These are phyloP conservation scores for Oryza coarctata DNA, from an alignment of 176 grass and related monocot species.

Conservation along the genomic window DNA sequence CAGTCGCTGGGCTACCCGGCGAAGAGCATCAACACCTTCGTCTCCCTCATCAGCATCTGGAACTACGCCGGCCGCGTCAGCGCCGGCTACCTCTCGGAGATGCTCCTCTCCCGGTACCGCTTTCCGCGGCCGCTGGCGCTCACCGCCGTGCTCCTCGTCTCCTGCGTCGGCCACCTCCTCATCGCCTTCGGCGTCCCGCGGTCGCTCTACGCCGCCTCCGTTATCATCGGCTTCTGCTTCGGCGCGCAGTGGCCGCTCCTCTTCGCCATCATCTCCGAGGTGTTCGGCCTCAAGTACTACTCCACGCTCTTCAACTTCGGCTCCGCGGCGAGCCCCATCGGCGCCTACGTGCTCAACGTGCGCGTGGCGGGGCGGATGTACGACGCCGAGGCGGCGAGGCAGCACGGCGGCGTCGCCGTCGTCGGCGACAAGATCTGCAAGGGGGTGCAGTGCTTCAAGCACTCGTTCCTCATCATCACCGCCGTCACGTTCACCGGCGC, in stretches of 20 bases:
- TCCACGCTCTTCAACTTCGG: slow-evolving; percentile 94
- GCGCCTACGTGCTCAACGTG: slow-evolving; percentile 61
- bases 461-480: slow-evolving; percentile 40
- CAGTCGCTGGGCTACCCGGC: slow-evolving; percentile 71
- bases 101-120: slow-evolving; percentile 58
- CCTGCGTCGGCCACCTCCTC: slow-evolving; percentile 79
- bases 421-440: slow-evolving; percentile 36
- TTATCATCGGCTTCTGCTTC: slow-evolving; percentile 89
- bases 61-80: slow-evolving; percentile 88
- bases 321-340: slow-evolving; percentile 67
- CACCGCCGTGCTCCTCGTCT: slow-evolving; percentile 60
- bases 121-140: slow-evolving; percentile 69
- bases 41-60: slow-evolving; percentile 91
- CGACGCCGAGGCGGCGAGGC: slow-evolving; percentile 42
- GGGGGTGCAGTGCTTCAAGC: slow-evolving; percentile 42
- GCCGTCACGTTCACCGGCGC: slow-evolving; percentile 28
- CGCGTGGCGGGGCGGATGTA: slow-evolving; percentile 51
- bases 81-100: slow-evolving; percentile 69
- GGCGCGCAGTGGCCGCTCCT: slow-evolving; percentile 88
- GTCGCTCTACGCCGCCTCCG: slow-evolving; percentile 68
- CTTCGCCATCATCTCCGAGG: slow-evolving; percentile 90
- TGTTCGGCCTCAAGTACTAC: slow-evolving; percentile 95
- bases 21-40: slow-evolving; percentile 81
- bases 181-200: slow-evolving; percentile 71
- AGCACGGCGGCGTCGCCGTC: slow-evolving; percentile 25